A percentile compares a stretch with the other conserved stretches of the same genome.
phyloP scores from a whole-genome alignment of 2,329 filamentous ascomycete species.

The Raffaelea arxii region DNA sequence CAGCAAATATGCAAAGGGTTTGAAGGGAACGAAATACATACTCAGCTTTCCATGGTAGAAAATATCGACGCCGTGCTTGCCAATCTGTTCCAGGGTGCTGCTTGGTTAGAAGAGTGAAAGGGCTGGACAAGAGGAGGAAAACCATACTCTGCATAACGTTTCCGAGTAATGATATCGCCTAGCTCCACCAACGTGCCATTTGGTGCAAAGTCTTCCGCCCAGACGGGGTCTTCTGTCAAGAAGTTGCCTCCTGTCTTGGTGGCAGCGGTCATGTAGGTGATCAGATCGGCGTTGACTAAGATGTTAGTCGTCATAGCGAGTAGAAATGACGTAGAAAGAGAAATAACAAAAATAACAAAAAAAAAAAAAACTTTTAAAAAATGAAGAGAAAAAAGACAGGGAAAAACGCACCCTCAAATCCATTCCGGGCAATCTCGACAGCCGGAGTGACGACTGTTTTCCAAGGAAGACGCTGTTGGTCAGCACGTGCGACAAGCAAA shows the following conservation, averaged over 20 bases:
- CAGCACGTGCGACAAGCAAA: neutral
- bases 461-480: slow-evolving; percentile 49
- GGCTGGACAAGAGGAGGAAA: neutral
- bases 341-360: no score
- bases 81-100: slow-evolving; percentile 65
- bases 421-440: slow-evolving; percentile 61
- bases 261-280: slow-evolving; percentile 56
- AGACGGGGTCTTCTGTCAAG: slow-evolving; percentile 62
- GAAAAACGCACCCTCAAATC: slow-evolving; percentile 43
- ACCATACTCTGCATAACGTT: slow-evolving; percentile 56
- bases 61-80: slow-evolving; percentile 45
- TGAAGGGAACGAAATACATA: slow-evolving; percentile 10
- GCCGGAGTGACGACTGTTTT: slow-evolving; percentile 63
- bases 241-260: slow-evolving; percentile 55
- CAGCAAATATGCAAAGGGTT: slow-evolving; percentile 1
- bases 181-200: slow-evolving; percentile 59
- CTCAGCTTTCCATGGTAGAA: slow-evolving; percentile 28
- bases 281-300: slow-evolving; percentile 59
- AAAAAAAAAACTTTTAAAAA: no score
- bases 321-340: no score
- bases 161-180: slow-evolving; percentile 71
- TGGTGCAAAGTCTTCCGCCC: slow-evolving; percentile 83
- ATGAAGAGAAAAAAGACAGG: no score
- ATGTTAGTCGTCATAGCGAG: neutral
- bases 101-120: neutral